Base-by-base conservation (phyloP, 164 flowering plant species). In the Protea cynaroides region DNA sequence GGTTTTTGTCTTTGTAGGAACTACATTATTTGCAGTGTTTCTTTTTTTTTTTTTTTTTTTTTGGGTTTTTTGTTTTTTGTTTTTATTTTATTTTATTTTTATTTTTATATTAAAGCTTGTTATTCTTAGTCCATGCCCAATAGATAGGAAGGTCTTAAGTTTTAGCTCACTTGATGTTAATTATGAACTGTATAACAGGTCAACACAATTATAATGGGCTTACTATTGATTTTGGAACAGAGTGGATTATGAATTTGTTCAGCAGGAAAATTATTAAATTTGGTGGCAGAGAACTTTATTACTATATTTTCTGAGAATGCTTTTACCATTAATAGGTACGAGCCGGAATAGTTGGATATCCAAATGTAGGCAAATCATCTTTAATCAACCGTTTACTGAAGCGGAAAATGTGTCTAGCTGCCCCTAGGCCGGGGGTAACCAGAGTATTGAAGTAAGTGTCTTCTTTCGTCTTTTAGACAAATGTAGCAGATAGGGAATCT, bases 281-380 rank as follows among this genome's bases (percentile, higher is more conserved):
- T 34, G 15, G 19, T 59, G 3, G 22, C 15, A 23, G 17, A 37
- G 38, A 40, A 15, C 23, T 60, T n/a, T 12, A 22, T 60, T n/a
- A n/a, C 50, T 44, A 17, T 44, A 10, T 43, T 50, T 25, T 43
- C 15, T 23, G 69, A 37, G 21, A 10, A 29, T 23, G 24, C 14
- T 58, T 66, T 36, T 21, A 50, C 63, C 25, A 23, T 66, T 47
- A 64, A 60, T 81, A 94, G 98, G 90, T 94, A 58, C 84, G 97
- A 61, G 99, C 97, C 75, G 99, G 99, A 74, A 77, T 95, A 52
- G 92, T 95, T 70, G 99, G 99, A 18, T 95, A 95, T 77, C 97
- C 97, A 65, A 95, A 95, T 86, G 99, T 95, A 47, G 99, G 99
- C 17, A 95, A 95, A 79, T 95, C 99, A 64, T 95, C 99, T 65